A percentile compares a stretch with the other conserved stretches of the same genome.
phyloP scores from a whole-genome alignment of 2,329 filamentous ascomycete species.

The Xylariaceae sp. region DNA sequence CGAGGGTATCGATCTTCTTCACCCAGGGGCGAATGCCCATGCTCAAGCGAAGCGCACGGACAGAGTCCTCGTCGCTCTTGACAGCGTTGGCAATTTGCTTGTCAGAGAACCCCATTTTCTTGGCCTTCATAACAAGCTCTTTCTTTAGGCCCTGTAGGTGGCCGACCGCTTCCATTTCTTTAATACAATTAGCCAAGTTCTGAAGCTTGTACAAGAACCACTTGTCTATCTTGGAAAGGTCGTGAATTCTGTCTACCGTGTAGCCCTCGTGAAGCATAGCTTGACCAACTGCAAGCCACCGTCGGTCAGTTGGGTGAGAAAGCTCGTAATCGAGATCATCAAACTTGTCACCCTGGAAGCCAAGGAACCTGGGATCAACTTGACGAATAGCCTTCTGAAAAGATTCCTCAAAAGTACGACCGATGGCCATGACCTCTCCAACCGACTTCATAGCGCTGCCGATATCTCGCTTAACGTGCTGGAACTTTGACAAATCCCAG shows the following conservation, averaged over 20 bases:
- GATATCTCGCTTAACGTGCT: constrained; percentile 96
- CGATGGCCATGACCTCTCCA: constrained; percentile 98
- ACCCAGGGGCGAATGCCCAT: constrained; percentile 93
- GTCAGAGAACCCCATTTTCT: constrained; percentile 97
- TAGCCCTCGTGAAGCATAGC: constrained; percentile 98
- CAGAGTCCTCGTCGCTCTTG: constrained; percentile 80
- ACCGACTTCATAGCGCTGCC: constrained; percentile 99
- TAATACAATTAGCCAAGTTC: constrained; percentile 89
- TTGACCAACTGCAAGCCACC: constrained; percentile 95
- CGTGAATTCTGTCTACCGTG: constrained; percentile 83
- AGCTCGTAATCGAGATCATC: constrained; percentile 87
- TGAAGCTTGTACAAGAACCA: constrained; percentile 99
- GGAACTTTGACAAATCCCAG: constrained; percentile 98
- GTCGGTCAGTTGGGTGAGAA: constrained; percentile 87
- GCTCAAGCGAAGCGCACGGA: constrained; percentile 74
- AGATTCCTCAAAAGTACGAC: constrained; percentile 95
- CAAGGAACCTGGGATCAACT: constrained; percentile 85
- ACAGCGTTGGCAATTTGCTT: constrained; percentile 87
- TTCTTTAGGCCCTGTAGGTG: constrained; percentile 79
- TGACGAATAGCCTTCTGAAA: constrained; percentile 98
- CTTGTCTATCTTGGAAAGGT: constrained; percentile 97
- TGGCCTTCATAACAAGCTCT: constrained; percentile 82
- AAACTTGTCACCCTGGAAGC: constrained; percentile 93
- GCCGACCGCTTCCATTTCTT: constrained; percentile 77
- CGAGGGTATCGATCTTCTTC: constrained; percentile 96